Conservation (phyloP, 768 basidiomycete genomes). For the Xerocomellus amylosporus region DNA sequence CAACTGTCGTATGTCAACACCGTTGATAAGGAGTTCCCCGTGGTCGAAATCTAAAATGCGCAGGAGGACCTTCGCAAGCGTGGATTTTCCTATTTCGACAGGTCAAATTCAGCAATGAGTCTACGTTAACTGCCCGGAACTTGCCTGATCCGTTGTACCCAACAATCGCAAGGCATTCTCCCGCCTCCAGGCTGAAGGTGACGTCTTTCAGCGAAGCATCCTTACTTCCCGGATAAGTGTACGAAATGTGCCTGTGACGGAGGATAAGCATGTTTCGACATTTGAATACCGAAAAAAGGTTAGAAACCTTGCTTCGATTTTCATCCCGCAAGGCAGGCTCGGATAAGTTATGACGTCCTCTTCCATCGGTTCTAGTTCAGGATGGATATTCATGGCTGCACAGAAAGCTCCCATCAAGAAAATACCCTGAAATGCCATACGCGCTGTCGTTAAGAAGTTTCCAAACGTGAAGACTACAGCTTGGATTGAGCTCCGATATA, state of each 20-base stretch:
- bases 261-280: constrained; percentile 9
- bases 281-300: constrained; percentile 10
- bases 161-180: constrained; percentile 82
- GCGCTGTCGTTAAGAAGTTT: constrained; percentile 58
- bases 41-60: constrained; percentile 75
- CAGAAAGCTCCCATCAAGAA: constrained; percentile 87
- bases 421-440: constrained; percentile 79
- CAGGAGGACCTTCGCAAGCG: constrained; percentile 76
- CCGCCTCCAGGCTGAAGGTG: constrained; percentile 65
- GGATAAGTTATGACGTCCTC: constrained; percentile 51
- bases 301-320: constrained; percentile 65
- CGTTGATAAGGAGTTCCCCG: constrained; percentile 70
- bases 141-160: constrained; percentile 81
- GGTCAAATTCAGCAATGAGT: constrained; percentile 8
- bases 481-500: constrained; percentile 78
- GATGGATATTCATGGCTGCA: constrained; percentile 69
- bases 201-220: constrained; percentile 69
- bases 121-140: constrained; percentile 22
- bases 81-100: constrained; percentile 70
- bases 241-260: constrained; percentile 54
- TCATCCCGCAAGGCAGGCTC: constrained; percentile 54
- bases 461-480: constrained; percentile 65
- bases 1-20: constrained; percentile 60
- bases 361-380: constrained; percentile 59
- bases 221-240: constrained; percentile 74